Evolutionary conservation across 768 basidiomycete genomes (phyloP).

Genomic region (Tephrocybe sp.): DNA sequence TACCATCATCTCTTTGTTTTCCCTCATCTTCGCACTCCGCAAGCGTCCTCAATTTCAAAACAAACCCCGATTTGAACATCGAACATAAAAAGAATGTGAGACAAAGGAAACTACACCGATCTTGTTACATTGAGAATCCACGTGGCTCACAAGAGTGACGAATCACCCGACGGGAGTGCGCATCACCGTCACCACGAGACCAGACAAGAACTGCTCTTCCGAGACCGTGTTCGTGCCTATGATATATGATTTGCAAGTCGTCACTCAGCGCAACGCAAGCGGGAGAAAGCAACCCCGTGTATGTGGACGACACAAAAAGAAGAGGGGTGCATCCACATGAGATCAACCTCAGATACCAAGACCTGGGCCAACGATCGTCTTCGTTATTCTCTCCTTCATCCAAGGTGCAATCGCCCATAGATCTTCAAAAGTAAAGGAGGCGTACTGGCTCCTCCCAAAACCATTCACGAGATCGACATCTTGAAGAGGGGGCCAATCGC

Average conservation of each 20-base stretch:
- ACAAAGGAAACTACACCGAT: conserved; percentile 21
- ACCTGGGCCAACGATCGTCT: conserved; percentile 68
- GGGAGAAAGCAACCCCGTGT: not conserved
- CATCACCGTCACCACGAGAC: conserved; percentile 3
- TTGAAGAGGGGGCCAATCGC: conserved; percentile 36
- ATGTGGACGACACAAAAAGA: conserved; percentile 2
- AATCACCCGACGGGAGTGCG: no score
- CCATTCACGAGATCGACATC: conserved; percentile 48
- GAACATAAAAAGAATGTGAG: conserved; percentile 10
- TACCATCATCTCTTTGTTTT: conserved; percentile 14
- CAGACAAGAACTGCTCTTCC: conserved; percentile 3
- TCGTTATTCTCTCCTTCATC: conserved; percentile 66
- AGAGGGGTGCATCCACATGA: not conserved
- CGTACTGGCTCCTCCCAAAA: conserved; percentile 55
- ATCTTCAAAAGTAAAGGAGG: conserved; percentile 69
- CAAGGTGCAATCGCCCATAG: conserved; percentile 74
- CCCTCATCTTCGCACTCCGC: not conserved
- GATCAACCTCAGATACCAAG: conserved; percentile 47
- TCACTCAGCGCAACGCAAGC: not conserved
- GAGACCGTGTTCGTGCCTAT: not conserved
- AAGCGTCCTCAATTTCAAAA: conserved; percentile 12
- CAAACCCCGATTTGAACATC: conserved; percentile 8
- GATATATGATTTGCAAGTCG: conserved; percentile 1
- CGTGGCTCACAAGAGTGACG: conserved; percentile 11
- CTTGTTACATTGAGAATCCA: conserved; percentile 14